Percentiles rank a stretch among this genome's conserved stretches.
These are phyloP conservation scores for Hyaloperonospora brassicae DNA, from an alignment of 352 stramenopile species.

Conservation along the genomic window DNA sequence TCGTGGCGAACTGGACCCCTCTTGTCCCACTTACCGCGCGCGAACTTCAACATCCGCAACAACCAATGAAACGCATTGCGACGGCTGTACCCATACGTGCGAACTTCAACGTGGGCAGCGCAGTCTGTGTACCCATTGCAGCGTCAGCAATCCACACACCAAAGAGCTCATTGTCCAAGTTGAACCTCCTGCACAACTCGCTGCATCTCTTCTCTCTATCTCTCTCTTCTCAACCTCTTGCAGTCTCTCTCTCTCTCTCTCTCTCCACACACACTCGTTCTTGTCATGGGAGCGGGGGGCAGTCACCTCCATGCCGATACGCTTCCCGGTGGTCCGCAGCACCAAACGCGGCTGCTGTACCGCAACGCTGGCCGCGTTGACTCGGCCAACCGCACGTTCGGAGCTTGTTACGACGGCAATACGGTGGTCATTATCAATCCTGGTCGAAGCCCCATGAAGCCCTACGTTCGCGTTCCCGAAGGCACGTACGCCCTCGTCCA, in stretches of 20 bases:
- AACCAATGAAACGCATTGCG: too few relatives aligned
- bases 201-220: background rate
- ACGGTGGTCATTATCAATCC: conserved; percentile 78
- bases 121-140: too few relatives aligned
- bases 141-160: too few relatives aligned
- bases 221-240: conserved; percentile 2
- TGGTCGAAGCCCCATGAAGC: conserved; percentile 45
- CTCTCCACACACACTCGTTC: background rate
- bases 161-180: conserved; percentile 15
- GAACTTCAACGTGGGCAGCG: too few relatives aligned
- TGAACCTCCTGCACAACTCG: conserved; percentile 11
- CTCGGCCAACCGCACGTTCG: conserved; percentile 65
- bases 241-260: background rate
- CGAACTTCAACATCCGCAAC: too few relatives aligned
- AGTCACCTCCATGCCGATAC: conserved; percentile 15
- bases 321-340: conserved; percentile 22
- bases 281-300: conserved; percentile 14
- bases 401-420: conserved; percentile 71
- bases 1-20: too few relatives aligned
- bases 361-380: conserved; percentile 52
- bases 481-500: conserved; percentile 86
- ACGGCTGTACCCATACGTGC: too few relatives aligned
- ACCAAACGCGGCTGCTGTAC: conserved; percentile 62
- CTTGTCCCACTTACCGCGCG: too few relatives aligned
- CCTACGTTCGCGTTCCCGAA: conserved; percentile 82